Conservation (phyloP, 345 rosid species). For the Camelina neglecta region DNA sequence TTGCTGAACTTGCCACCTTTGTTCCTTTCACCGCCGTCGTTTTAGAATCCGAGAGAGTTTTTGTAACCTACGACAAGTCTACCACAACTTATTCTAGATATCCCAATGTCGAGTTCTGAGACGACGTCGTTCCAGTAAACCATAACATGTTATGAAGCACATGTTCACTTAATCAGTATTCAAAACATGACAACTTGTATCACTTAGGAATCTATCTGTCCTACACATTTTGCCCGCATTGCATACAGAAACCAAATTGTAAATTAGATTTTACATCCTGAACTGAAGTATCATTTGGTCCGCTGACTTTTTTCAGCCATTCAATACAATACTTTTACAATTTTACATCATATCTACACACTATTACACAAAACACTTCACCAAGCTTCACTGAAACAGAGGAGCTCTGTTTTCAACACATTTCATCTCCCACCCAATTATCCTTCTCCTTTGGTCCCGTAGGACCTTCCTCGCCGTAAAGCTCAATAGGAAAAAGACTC, state of each 20-base stretch:
- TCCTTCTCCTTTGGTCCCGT: conserved; percentile 94
- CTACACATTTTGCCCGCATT: not conserved
- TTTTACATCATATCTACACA: conserved; percentile 17
- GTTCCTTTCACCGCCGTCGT: conserved; percentile 41
- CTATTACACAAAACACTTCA: conserved; percentile 14
- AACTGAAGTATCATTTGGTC: too few species aligned
- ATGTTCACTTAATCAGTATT: not conserved
- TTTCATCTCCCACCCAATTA: conserved; percentile 88
- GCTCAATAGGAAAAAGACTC: conserved; percentile 79
- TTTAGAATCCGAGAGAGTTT: conserved; percentile 21
- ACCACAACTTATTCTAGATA: conserved; percentile 12
- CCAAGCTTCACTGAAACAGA: conserved; percentile 26
- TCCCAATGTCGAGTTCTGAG: too few species aligned
- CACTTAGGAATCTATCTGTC: conserved; percentile 7
- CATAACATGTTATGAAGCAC: not conserved
- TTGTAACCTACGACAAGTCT: conserved; percentile 17
- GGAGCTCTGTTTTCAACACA: conserved; percentile 43
- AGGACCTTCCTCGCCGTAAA: conserved; percentile 95
- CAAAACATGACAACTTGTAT: conserved; percentile 24
- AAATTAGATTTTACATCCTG: not conserved
- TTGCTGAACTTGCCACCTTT: not conserved
- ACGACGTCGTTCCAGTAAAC: not conserved
- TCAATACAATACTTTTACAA: too few species aligned
- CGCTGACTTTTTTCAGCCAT: too few species aligned
- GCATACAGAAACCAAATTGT: too few species aligned